These are phyloP conservation scores for Alternaria atra DNA, from an alignment of 2,329 filamentous ascomycete genomes.

Conservation along the genomic window DNA sequence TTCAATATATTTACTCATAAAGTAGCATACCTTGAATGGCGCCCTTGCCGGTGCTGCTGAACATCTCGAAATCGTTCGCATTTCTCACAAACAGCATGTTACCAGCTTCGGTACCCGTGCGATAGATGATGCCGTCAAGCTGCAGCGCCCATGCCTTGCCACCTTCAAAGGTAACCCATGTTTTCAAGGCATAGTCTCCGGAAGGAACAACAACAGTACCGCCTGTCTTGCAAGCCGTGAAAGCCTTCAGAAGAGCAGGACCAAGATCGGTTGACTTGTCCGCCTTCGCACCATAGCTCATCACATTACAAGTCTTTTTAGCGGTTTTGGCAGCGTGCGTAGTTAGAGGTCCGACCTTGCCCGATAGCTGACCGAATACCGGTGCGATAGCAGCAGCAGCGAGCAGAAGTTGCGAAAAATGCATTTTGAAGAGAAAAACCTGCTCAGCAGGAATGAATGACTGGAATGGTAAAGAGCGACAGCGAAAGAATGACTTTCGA, in stretches of 20 bases:
- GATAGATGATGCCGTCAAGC: conserved; percentile 63
- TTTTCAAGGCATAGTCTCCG: conserved; percentile 61
- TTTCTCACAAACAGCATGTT: conserved; percentile 65
- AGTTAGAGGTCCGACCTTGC: conserved; percentile 46
- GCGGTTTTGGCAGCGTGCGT: conserved; percentile 53
- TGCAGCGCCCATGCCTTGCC: conserved; percentile 62
- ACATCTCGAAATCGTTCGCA: conserved; percentile 63
- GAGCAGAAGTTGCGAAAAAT: conserved; percentile 32
- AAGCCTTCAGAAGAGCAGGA: conserved; percentile 59
- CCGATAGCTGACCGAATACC: conserved; percentile 44
- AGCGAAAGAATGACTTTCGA: not conserved
- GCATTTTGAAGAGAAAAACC: conserved; percentile 34
- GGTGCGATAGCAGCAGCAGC: conserved; percentile 30
- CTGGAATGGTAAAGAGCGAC: conserved; percentile 18
- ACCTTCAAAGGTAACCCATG: conserved; percentile 59
- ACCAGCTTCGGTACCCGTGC: conserved; percentile 59
- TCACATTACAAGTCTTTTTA: conserved; percentile 63
- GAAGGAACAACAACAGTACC: conserved; percentile 61
- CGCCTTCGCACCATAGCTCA: conserved; percentile 62
- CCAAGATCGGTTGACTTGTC: conserved; percentile 63
- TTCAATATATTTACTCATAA: not conserved
- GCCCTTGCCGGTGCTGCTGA: conserved; percentile 61
- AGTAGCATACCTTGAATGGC: conserved; percentile 57
- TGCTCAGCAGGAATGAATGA: conserved; percentile 37
- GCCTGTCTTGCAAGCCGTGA: conserved; percentile 60